Conservation (phyloP, 2,329 filamentous ascomycete species). For the Microsporum ferrugineum region DNA sequence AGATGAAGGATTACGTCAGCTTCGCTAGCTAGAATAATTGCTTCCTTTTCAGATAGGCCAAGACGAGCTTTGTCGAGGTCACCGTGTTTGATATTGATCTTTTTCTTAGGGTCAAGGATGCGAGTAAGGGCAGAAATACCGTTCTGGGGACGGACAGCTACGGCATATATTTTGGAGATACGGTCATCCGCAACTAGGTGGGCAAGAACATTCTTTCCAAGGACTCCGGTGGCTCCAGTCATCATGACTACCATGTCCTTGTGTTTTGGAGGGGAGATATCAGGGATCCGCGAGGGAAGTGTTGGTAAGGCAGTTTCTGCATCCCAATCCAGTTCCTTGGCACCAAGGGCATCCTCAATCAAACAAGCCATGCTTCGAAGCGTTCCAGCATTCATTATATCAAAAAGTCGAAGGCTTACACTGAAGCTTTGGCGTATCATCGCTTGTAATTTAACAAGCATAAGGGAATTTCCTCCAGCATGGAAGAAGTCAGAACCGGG, state of each 20-base stretch:
- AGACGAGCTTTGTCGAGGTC: slow-evolving; percentile 27
- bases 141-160: slow-evolving; percentile 25
- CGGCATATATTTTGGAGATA: slow-evolving; percentile 33
- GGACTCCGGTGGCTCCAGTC: slow-evolving; percentile 27
- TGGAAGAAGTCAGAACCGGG: slow-evolving; percentile 16
- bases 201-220: slow-evolving; percentile 31
- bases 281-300: background rate
- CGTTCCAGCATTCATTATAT: slow-evolving; percentile 31
- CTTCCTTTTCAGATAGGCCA: slow-evolving; percentile 27
- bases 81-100: slow-evolving; percentile 23
- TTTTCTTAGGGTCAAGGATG: background rate
- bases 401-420: slow-evolving; percentile 22
- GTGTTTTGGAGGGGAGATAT: background rate
- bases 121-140: slow-evolving; percentile 1
- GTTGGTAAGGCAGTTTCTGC: background rate
- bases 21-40: slow-evolving; percentile 18
- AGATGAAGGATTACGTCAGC: slow-evolving; percentile 44
- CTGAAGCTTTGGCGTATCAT: slow-evolving; percentile 26
- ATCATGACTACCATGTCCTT: slow-evolving; percentile 11
- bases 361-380: slow-evolving; percentile 18
- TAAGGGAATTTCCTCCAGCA: slow-evolving; percentile 22
- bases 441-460: slow-evolving; percentile 25
- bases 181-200: slow-evolving; percentile 23
- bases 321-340: background rate
- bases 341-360: background rate